Conservation (phyloP, 2,329 filamentous ascomycete species). For the Ascocoryne sarcoides region DNA sequence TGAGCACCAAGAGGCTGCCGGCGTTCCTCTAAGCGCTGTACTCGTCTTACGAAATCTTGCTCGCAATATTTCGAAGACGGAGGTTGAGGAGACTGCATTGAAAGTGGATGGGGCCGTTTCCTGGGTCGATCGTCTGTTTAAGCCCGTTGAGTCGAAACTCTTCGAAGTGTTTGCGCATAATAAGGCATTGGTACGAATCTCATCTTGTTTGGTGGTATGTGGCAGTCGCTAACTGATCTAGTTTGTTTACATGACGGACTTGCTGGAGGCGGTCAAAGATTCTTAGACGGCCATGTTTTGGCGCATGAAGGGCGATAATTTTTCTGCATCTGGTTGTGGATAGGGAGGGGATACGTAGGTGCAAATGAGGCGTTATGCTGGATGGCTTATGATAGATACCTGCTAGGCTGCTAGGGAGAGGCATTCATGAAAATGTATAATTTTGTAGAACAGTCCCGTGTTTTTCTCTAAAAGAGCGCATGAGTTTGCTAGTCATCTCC, state of each 20-base stretch:
- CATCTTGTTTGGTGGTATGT: not conserved
- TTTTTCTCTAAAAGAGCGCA: not conserved
- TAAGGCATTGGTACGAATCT: constrained; percentile 42
- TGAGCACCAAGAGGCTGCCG: constrained; percentile 54
- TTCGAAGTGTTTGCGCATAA: constrained; percentile 67
- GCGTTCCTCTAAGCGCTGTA: constrained; percentile 69
- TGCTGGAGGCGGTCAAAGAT: constrained; percentile 4
- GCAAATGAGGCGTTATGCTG: not conserved
- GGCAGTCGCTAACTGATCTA: not conserved
- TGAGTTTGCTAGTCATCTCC: not conserved
- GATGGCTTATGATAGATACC: not conserved
- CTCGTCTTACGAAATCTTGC: constrained; percentile 74
- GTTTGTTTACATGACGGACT: constrained; percentile 6
- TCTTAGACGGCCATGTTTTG: not conserved
- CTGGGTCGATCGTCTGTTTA: constrained; percentile 62
- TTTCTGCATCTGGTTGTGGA: not conserved
- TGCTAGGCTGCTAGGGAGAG: too few relatives aligned
- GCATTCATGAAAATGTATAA: not conserved
- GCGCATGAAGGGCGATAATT: too few relatives aligned
- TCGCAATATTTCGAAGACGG: constrained; percentile 53
- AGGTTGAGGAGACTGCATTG: constrained; percentile 45
- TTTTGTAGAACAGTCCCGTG: not conserved
- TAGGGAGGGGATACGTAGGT: not conserved
- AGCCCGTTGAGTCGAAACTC: constrained; percentile 53
- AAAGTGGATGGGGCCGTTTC: constrained; percentile 43